Evolutionary conservation across 805 yeast genomes (phyloP).

Genomic region (Citeromyces nyonsensis): DNA sequence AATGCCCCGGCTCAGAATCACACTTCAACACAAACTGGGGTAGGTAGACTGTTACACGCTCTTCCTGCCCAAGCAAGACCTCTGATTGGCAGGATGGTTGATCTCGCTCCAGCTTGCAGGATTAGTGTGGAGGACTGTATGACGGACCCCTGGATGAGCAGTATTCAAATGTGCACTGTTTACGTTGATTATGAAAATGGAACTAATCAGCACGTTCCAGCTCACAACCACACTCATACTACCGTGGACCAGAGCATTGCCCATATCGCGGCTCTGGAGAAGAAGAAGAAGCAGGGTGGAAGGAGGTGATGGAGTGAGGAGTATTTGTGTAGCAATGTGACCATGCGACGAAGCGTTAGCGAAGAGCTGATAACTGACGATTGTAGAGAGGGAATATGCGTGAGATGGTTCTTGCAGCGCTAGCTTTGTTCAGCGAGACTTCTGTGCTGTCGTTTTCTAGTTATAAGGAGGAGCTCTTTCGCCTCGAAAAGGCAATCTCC

Average conservation of each 20-base stretch:
- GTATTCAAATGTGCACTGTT: slow-evolving; percentile 57
- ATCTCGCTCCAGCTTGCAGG: slow-evolving; percentile 74
- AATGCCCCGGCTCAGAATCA: slow-evolving; percentile 18
- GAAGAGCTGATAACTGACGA: no score
- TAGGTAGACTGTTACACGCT: slow-evolving; percentile 54
- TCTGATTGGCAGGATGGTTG: slow-evolving; percentile 64
- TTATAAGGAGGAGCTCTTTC: no score
- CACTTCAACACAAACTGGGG: slow-evolving; percentile 57
- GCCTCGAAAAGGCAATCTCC: no score
- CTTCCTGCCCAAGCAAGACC: slow-evolving; percentile 56
- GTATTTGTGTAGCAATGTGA: no score
- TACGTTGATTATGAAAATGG: slow-evolving; percentile 19
- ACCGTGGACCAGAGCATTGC: slow-evolving; percentile 89
- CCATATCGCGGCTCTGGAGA: slow-evolving; percentile 86
- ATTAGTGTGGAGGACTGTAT: slow-evolving; percentile 70
- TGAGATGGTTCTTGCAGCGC: no score
- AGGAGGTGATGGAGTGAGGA: no score
- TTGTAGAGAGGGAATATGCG: no score
- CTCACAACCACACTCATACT: slow-evolving; percentile 66
- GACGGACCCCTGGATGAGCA: slow-evolving; percentile 51
- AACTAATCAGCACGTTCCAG: slow-evolving; percentile 17
- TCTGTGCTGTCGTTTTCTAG: no score
- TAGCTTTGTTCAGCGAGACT: no score
- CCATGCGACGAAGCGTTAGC: no score
- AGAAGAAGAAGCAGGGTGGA: slow-evolving; percentile 42